These are phyloP conservation scores for Diaporthe citriasiana DNA, from an alignment of 2,329 filamentous ascomycete species.

Conservation along the genomic window DNA sequence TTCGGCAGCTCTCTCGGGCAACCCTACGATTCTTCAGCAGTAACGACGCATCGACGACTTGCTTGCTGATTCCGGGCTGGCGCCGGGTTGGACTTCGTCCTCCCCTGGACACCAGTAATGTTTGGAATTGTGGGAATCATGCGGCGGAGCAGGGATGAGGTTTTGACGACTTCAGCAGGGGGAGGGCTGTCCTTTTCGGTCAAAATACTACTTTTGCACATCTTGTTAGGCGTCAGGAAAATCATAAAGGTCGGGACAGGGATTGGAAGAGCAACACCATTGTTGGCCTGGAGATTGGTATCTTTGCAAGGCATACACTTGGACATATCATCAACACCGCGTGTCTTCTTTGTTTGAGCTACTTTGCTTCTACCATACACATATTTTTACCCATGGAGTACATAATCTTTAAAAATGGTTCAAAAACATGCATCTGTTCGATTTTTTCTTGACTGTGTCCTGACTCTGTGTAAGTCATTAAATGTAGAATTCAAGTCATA, in stretches of 20 bases:
- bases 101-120: conserved; percentile 36
- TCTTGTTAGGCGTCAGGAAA: conserved; percentile 30
- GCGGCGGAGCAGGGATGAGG: conserved; percentile 21
- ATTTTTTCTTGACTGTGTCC: background rate
- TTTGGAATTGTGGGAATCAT: conserved; percentile 30
- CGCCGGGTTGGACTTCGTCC: conserved; percentile 21
- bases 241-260: conserved; percentile 29
- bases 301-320: conserved; percentile 25
- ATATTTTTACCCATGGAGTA: conserved; percentile 22
- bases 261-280: conserved; percentile 21
- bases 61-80: conserved; percentile 33
- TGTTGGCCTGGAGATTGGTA: conserved; percentile 22
- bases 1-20: conserved; percentile 24
- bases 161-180: conserved; percentile 6
- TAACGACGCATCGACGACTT: conserved; percentile 19
- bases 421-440: background rate
- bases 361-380: conserved; percentile 13
- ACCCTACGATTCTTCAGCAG: conserved; percentile 21
- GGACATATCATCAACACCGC: conserved; percentile 32
- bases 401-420: conserved; percentile 14
- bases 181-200: conserved; percentile 6
- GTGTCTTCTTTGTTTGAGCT: conserved; percentile 17
- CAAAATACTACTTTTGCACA: conserved; percentile 25
- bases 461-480: background rate
- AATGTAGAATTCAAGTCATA: background rate